Conservation (phyloP, 2,329 filamentous ascomycete species). For the Fonsecaea pugnacius region DNA sequence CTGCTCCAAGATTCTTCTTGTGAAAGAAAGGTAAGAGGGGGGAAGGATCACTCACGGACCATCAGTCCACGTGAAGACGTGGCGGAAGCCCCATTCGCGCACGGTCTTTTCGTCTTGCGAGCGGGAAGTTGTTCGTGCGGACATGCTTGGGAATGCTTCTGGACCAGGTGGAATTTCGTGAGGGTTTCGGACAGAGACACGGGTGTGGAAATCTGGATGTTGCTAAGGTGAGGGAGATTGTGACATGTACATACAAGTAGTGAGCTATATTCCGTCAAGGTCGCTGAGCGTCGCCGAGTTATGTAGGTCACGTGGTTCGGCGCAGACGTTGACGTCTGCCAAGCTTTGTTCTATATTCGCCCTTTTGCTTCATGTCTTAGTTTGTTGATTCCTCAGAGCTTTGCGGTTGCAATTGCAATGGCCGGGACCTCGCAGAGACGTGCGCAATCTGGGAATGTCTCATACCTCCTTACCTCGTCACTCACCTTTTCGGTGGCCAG, state of each 20-base stretch:
- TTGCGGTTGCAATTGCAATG: not conserved
- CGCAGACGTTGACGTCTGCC: conserved; percentile 1
- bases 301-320: no score
- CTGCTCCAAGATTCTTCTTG: no score
- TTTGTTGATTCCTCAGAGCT: not conserved
- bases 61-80: conserved; percentile 67
- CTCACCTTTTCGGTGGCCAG: not conserved
- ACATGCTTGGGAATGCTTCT: conserved; percentile 4
- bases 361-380: not conserved
- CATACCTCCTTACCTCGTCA: conserved; percentile 9
- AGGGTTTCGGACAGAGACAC: conserved; percentile 7
- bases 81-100: conserved; percentile 61
- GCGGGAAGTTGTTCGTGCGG: conserved; percentile 31
- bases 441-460: conserved; percentile 4
- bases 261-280: not conserved
- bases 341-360: conserved; percentile 5
- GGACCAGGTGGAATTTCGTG: not conserved
- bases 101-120: conserved; percentile 60
- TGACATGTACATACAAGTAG: not conserved
- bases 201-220: not conserved
- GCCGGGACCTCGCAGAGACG: not conserved
- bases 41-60: conserved; percentile 51
- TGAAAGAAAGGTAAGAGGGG: no score
- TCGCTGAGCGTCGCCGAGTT: no score
- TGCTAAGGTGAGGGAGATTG: not conserved